phyloP scores from a whole-genome alignment of 768 basidiomycete species.

The Hypsizygus marmoreus region DNA sequence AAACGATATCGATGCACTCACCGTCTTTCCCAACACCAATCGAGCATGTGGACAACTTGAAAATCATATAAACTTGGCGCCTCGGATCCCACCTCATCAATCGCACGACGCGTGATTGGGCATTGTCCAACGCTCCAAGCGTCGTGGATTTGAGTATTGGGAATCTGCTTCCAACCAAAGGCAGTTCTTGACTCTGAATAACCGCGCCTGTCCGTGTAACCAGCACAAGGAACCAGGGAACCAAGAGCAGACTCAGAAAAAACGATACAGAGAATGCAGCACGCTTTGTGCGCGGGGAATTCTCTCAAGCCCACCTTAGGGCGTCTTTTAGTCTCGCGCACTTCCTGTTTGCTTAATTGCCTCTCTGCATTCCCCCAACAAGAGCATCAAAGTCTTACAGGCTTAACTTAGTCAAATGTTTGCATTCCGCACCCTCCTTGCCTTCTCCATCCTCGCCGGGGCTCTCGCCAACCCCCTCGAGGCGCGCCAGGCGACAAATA shows the following conservation, averaged over 20 bases:
- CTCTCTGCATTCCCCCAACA: conserved; percentile 3
- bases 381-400: no score
- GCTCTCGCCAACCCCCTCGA: conserved; percentile 30
- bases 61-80: no score
- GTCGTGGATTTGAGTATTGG: conserved; percentile 1
- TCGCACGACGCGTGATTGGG: conserved; percentile 19
- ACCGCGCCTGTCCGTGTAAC: no score
- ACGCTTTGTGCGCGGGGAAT: no score
- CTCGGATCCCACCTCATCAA: conserved; percentile 12
- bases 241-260: no score
- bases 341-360: not conserved
- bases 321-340: conserved; percentile 19
- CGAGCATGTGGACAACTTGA: no score
- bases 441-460: conserved; percentile 27
- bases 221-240: no score
- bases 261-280: no score
- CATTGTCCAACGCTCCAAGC: not conserved
- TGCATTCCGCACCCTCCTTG: conserved; percentile 26
- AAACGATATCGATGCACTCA: no score
- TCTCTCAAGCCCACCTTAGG: conserved; percentile 18
- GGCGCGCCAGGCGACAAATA: conserved; percentile 33
- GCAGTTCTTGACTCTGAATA: no score
- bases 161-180: conserved; percentile 6
- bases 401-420: conserved; percentile 26
- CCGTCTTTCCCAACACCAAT: no score